Percentiles rank a stretch among this genome's conserved stretches.
phyloP scores from a whole-genome alignment of 2,329 filamentous ascomycete species.

The Pseudogymnoascus sp. region DNA sequence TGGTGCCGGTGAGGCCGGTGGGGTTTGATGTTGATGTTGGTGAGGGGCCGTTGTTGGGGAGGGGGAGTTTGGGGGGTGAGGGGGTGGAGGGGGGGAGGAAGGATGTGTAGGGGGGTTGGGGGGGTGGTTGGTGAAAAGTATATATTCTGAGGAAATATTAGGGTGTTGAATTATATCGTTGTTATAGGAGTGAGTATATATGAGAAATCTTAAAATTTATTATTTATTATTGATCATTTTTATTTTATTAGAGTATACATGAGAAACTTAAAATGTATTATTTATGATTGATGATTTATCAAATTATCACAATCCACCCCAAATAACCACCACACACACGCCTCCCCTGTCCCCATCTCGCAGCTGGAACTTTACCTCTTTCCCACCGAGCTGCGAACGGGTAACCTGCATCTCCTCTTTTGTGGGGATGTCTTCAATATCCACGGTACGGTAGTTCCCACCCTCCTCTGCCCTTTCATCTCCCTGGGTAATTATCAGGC shows the following conservation, averaged over 20 bases:
- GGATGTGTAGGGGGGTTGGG: not conserved
- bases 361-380: conserved; percentile 12
- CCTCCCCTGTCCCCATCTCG: not conserved
- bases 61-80: not conserved
- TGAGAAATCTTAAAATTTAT: not conserved
- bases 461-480: not conserved
- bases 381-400: conserved; percentile 2
- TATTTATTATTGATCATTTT: too few species aligned
- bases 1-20: conserved; percentile 12
- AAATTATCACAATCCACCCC: conserved; percentile 3
- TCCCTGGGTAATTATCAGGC: conserved; percentile 8
- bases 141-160: not conserved
- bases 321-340: conserved; percentile 13
- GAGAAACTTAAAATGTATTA: not conserved
- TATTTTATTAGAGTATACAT: too few species aligned
- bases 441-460: conserved; percentile 1
- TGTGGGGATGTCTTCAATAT: conserved; percentile 15
- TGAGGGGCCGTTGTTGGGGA: not conserved
- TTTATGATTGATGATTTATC: not conserved
- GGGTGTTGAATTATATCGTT: not conserved
- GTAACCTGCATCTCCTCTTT: conserved; percentile 11
- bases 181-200: not conserved
- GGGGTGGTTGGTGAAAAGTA: not conserved
- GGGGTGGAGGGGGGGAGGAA: not conserved
- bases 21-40: conserved; percentile 12